Conservation (phyloP, 2,329 filamentous ascomycete genomes). For the Diaporthe nobilis region DNA sequence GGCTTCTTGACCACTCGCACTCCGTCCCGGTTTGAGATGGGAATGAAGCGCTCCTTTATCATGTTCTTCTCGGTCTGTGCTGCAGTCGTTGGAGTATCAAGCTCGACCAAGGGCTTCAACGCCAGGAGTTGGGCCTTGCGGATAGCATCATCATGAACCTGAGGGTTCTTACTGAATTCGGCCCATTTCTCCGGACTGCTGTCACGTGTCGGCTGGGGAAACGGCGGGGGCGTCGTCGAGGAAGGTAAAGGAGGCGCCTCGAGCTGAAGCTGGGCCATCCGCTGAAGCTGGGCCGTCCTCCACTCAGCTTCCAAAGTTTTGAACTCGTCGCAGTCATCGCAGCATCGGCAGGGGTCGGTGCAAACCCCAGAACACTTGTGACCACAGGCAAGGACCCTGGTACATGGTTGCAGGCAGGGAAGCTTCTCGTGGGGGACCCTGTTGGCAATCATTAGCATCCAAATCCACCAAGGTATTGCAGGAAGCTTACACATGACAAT, state of each 20-base stretch:
- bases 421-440: slow-evolving; percentile 45
- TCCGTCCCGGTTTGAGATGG: slow-evolving; percentile 10
- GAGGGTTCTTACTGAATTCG: slow-evolving; percentile 4
- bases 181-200: slow-evolving; percentile 19
- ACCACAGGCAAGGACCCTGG: slow-evolving; percentile 43
- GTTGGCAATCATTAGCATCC: neutral
- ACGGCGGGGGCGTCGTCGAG: neutral
- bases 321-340: slow-evolving; percentile 25
- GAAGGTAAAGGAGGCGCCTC: neutral
- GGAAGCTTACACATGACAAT: slow-evolving; percentile 65
- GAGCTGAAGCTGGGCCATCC: slow-evolving; percentile 2
- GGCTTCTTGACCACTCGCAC: neutral
- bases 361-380: slow-evolving; percentile 46
- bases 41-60: slow-evolving; percentile 30
- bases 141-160: slow-evolving; percentile 19
- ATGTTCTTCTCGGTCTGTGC: neutral
- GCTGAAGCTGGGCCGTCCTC: neutral
- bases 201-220: neutral
- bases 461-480: slow-evolving; percentile 37
- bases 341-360: slow-evolving; percentile 40
- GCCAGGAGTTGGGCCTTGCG: neutral
- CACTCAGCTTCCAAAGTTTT: neutral
- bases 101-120: neutral
- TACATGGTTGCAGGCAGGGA: slow-evolving; percentile 44
- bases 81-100: neutral